Evolutionary conservation across 805 yeast genomes (phyloP), one percentile per base, ranked within the genome.

Genomic region (Teunomyces panamensis): DNA sequence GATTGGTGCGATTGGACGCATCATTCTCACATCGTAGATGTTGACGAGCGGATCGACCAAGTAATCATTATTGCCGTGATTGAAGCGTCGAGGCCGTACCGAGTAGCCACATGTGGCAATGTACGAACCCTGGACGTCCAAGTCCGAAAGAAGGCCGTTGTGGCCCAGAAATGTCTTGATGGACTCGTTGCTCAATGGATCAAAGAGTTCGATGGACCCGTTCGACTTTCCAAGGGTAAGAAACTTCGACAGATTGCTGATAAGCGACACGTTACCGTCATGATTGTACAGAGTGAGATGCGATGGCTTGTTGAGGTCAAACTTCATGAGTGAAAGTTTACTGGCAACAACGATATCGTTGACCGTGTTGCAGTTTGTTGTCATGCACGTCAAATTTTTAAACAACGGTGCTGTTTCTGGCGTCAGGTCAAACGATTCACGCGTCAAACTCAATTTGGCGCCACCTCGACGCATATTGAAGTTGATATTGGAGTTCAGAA

Each of bases 51-150:
- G 92, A 60, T 94, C 98, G 24, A 65, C 71, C 48, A 71, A 57
- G 44, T 55, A 66, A 44, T 66, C 72, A 36, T 51, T 51, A 30
- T 17, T 14, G 11, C 36, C 50, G 42, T 50, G 50, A 8, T 28
- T 27, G 42, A 73, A 73, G 6, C 75, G 72, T 42, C 83, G 82
- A 44, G 81, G 79, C 42, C 89, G 79, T 20, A 81, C 68, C 0
- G 91, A 81, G 53, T 82, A 84, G 0, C 97, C 97, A 48, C 96
- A 89, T 0, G 96, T 85, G 13, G 89, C 82, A 37, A 88, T 71
- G 29, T 80, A 80, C 49, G 78, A 77, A 16, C 86, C 91, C 55
- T 78, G 76, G 16, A 84, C 75, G 55, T 82, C 87, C 61, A 87
- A 71, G 45, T 83, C 83, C 0, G 89, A 77, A 14, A 87, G 66